These are phyloP conservation scores for Melampsora allii-populina DNA, from an alignment of 1,284 basidiomycete species.

Conservation along the genomic window DNA sequence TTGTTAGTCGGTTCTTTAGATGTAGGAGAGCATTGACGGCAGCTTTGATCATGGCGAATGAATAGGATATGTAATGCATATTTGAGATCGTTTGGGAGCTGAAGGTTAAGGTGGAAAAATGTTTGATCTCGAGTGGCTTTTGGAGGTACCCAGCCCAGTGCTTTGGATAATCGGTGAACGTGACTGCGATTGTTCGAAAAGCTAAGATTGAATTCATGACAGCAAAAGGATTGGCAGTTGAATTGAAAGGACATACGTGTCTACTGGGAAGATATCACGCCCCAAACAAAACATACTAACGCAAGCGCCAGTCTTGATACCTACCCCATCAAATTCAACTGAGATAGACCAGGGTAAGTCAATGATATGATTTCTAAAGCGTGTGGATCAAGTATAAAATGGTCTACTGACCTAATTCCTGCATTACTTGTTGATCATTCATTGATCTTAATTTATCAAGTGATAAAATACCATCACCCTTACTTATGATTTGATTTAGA, in stretches of 20 bases:
- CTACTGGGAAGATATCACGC: constrained; percentile 69
- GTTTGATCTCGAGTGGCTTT: constrained; percentile 62
- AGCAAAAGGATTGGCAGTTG: not conserved
- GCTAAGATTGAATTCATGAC: not conserved
- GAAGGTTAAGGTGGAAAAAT: constrained; percentile 67
- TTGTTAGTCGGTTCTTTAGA: too few species aligned
- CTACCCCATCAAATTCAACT: constrained; percentile 67
- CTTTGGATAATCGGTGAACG: constrained; percentile 64
- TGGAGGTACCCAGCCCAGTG: constrained; percentile 68
- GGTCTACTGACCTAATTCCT: constrained; percentile 51
- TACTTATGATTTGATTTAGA: constrained; percentile 44
- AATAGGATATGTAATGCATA: constrained; percentile 69
- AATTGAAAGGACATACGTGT: constrained; percentile 56
- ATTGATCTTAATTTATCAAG: constrained; percentile 51
- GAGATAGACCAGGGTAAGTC: constrained; percentile 46
- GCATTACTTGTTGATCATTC: constrained; percentile 65
- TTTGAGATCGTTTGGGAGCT: constrained; percentile 64
- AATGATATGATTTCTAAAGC: not conserved
- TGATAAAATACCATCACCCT: constrained; percentile 46
- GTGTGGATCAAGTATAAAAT: constrained; percentile 43
- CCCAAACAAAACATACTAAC: constrained; percentile 73
- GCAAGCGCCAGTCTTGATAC: constrained; percentile 73
- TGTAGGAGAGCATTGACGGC: constrained; percentile 51
- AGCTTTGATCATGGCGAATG: constrained; percentile 60
- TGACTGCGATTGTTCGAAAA: constrained; percentile 52